Evolutionary conservation across 116 monocot genomes (phyloP), one percentile per base, ranked within the genome.

Genomic region (Iris pallida): DNA sequence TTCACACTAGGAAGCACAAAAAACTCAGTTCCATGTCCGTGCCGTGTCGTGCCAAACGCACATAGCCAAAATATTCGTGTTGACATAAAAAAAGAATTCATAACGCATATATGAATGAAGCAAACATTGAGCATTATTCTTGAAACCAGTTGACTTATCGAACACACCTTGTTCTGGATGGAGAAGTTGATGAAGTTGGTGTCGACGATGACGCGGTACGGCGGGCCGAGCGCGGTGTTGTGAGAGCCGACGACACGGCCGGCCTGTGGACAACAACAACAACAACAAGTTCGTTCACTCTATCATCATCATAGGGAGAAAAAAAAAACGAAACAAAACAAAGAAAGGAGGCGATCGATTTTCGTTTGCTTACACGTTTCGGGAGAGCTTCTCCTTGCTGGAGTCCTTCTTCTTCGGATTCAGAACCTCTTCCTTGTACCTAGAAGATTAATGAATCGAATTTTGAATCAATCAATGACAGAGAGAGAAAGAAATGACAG

Each of bases 151-250:
- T 51, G 49, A 51, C 4, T 51, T 13, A 51, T 9, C 1, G 42
- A n/a, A 17, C 6, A 14, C 47, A 89, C 90, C 95, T 95, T 95
- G 46, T 89, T 95, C 71, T 89, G 95, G 17, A 95, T 95, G 20
- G 95, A 95, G 80, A 95, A 95, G 64, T 95, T 95, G 82, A 95
- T 95, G 65, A 95, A 95, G 59, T 95, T 95, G 40, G 95, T 95
- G 65, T 95, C 95, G 14, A 95, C 86, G 13, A 95, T 88, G 54
- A 95, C 95, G 17, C 80, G 73, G 61, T 95, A 95, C 5, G 95
- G 95, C 13, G 95, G 95, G 4, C 95, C 91, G n/a, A 95, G 76
- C 0, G 91, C 95, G 2, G 88, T 86, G 68, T 95, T 95, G 56
- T 95, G 54, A 95, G 58, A 0, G 95, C 91, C 1, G 95, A 95